Conservation (phyloP, 306 rosid species). For the Cicer judaicum region DNA sequence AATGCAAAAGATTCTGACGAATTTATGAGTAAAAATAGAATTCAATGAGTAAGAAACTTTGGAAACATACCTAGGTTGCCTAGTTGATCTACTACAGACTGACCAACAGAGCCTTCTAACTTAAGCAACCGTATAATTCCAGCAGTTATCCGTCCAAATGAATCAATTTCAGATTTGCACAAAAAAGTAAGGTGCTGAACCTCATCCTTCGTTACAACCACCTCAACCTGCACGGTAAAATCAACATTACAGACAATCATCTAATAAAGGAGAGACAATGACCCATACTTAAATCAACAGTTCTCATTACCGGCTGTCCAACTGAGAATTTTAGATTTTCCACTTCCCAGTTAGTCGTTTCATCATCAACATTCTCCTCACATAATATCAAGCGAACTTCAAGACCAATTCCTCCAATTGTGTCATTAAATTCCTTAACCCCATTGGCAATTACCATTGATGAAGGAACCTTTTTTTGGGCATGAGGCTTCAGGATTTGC, state of each 20-base stretch:
- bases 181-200: constrained; percentile 81
- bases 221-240: constrained; percentile 75
- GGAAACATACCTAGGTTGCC: constrained; percentile 75
- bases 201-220: constrained; percentile 87
- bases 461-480: constrained; percentile 52
- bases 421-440: constrained; percentile 56
- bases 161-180: constrained; percentile 96
- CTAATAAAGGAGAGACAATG: constrained; percentile 17
- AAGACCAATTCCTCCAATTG: constrained; percentile 72
- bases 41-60: constrained; percentile 19
- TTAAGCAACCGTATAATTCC: constrained; percentile 80
- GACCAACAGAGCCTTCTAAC: constrained; percentile 90
- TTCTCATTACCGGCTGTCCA: constrained; percentile 72
- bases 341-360: constrained; percentile 72
- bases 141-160: constrained; percentile 88
- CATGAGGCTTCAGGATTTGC: constrained; percentile 79
- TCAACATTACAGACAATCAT: constrained; percentile 36
- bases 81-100: constrained; percentile 80
- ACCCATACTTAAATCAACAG: constrained; percentile 30
- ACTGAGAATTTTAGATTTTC: constrained; percentile 86
- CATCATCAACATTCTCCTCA: constrained; percentile 64
- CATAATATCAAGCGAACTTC: constrained; percentile 67
- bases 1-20: constrained; percentile 35
- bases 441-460: constrained; percentile 57
- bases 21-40: constrained; percentile 29